Percentiles rank a stretch among this genome's conserved stretches.
Evolutionary conservation across 2,329 filamentous ascomycete species (phyloP).

Genomic region (Periconia sp.): DNA sequence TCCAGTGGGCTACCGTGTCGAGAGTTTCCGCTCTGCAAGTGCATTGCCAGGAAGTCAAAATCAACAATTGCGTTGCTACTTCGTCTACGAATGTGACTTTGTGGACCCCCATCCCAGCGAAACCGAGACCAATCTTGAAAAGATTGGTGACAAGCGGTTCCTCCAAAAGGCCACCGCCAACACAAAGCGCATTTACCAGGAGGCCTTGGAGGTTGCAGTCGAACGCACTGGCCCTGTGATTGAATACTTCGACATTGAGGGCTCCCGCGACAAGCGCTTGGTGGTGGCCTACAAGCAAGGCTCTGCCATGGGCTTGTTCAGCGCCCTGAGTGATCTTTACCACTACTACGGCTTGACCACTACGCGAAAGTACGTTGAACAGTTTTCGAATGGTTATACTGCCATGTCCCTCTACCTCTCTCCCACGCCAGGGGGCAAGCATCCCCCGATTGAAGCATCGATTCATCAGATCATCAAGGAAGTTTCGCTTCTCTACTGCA

Average conservation of each 20-base stretch:
- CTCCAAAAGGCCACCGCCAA: slow-evolving; percentile 93
- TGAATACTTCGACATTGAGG: slow-evolving; percentile 95
- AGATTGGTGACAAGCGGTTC: slow-evolving; percentile 92
- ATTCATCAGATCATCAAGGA: slow-evolving; percentile 99
- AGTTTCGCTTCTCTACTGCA: slow-evolving; percentile 93
- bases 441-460: slow-evolving; percentile 85
- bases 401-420: slow-evolving; percentile 95
- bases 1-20: slow-evolving; percentile 81
- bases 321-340: slow-evolving; percentile 91
- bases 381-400: slow-evolving; percentile 97
- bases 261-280: slow-evolving; percentile 85
- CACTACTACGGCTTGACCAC: slow-evolving; percentile 98
- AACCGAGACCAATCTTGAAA: slow-evolving; percentile 83
- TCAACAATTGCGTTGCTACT: slow-evolving; percentile 92
- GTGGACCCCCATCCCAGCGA: slow-evolving; percentile 70
- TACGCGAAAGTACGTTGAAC: slow-evolving; percentile 94
- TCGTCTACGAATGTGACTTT: slow-evolving; percentile 96
- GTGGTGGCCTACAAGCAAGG: slow-evolving; percentile 94
- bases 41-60: slow-evolving; percentile 74
- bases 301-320: slow-evolving; percentile 91
- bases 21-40: slow-evolving; percentile 93
- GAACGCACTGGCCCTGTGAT: slow-evolving; percentile 89
- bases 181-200: slow-evolving; percentile 93
- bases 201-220: slow-evolving; percentile 86
- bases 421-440: slow-evolving; percentile 61